Base-by-base conservation (phyloP, 2,329 filamentous ascomycete species). In the Coniochaeta prunicola region DNA sequence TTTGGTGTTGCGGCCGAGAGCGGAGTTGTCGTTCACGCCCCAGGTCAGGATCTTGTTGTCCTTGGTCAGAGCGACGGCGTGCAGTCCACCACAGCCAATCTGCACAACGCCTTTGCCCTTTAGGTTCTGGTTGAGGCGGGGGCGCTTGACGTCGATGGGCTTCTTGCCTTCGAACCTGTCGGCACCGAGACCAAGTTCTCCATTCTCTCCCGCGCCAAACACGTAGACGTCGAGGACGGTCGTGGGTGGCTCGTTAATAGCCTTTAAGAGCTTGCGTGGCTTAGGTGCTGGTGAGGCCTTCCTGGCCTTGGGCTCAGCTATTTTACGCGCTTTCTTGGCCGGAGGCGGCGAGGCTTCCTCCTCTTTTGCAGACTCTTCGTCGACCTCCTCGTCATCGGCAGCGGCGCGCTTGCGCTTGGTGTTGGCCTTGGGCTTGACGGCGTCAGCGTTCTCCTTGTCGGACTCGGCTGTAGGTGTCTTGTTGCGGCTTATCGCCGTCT, bases 21-120 rank as follows among this genome's bases (percentile, higher is more conserved):
- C 89, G 62, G 89, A 88, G 68, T 92, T 86, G 68, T 96, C 91
- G 69, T 94, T 94, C 65, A 94, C 90, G 58, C 91, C 91, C 91
- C 91, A 96, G 30, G 89, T 92, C 58, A 91, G 76, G 65, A 96
- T 89, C 74, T 86, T 87, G 77, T 92, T 91, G 71, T 93, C 88
- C 64, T 86, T 82, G 56, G 91, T 93, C 57, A 94, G 76, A 3
- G 87, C 90, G 62, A 89, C 78, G 57, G 81, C 86, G 73, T 96
- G 91, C 90, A 96, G 93, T 59, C 90, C 90, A 61, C 91, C 91
- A 61, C 87, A 86, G 56, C 89, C 86, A 59, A 96, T 74, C 71
- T 90, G 85, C 2, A 94, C 89, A 36, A 94, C 84, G 53, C 85
- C 83, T 61, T 80, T 76, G 3, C 80, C 75, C 28, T 76, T 73